Evolutionary conservation across 352 stramenopile genomes (phyloP).

Genomic region (Phytophthora europaea): DNA sequence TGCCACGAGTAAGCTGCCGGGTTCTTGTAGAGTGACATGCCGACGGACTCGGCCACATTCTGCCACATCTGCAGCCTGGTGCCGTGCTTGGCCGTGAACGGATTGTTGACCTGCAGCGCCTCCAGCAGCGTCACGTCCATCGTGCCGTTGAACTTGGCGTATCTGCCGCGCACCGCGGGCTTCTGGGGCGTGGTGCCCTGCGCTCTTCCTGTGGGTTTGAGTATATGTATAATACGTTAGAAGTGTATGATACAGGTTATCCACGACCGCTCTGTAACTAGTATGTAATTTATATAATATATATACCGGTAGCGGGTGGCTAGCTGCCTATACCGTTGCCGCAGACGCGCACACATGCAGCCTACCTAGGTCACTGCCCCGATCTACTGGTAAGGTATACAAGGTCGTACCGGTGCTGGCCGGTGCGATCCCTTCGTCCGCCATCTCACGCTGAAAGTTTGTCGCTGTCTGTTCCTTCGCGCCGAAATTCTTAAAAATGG

Average conservation of each 20-base stretch:
- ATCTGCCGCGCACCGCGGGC: slow-evolving; percentile 60
- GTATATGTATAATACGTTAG: neutral
- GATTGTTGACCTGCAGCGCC: slow-evolving; percentile 75
- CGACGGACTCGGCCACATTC: slow-evolving; percentile 70
- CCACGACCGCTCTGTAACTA: slow-evolving; percentile 20
- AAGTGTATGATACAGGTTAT: neutral
- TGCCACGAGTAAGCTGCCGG: slow-evolving; percentile 82
- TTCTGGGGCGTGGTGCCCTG: slow-evolving; percentile 28
- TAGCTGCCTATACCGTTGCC: neutral
- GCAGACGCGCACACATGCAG: slow-evolving; percentile 22
- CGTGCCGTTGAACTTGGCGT: slow-evolving; percentile 81
- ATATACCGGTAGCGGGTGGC: neutral
- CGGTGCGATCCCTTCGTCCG: slow-evolving; percentile 37
- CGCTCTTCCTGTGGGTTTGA: slow-evolving; percentile 7
- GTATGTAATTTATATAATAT: neutral
- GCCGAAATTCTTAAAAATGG: neutral
- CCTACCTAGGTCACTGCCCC: slow-evolving; percentile 29
- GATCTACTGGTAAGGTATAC: slow-evolving; percentile 43
- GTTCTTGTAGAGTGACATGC: slow-evolving; percentile 74
- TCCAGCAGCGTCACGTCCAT: slow-evolving; percentile 88
- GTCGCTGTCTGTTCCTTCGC: neutral
- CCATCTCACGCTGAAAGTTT: slow-evolving; percentile 23
- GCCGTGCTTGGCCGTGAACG: slow-evolving; percentile 85
- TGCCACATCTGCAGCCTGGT: slow-evolving; percentile 89
- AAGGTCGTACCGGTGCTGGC: slow-evolving; percentile 45